Evolutionary conservation across 169 alveolate genomes (phyloP), one percentile per base, ranked within the genome.

Genomic region (Nephromyces sp.): DNA sequence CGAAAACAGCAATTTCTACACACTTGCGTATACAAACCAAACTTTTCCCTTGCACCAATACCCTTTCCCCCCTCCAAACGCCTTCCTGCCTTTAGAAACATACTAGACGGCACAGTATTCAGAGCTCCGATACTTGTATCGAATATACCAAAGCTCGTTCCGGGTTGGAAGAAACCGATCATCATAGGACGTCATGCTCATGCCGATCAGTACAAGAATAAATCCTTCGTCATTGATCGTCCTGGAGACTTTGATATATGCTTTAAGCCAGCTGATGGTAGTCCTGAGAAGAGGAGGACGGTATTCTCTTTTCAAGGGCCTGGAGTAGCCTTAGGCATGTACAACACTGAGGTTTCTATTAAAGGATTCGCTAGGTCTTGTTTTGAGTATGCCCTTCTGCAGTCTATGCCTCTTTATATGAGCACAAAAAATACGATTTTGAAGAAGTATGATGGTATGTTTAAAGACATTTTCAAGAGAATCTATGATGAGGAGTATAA

Each of bases 191-290:
- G 98, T 68, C 98, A 95, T 75, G 97, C 97, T 6, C 90, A 85
- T 80, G 98, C 96, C 28, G 98, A 95, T 83, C 94, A 94, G 90
- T 95, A 95, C 90, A 91, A 85, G 79, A 93, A 94, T n/a, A 75
- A 30, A 85, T 81, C 75, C 81, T 90, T 21, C 71, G 80, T 68
- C 24, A 32, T 69, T 32, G 72, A 67, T 0, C 69, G 67, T 25
- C 82, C 82, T 30, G 82, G 82, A 4, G 31, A 8, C 22, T 75
- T 75, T 65, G 52, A 71, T n/a, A 75, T 75, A 21, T 43, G 51
- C 24, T 75, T 75, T 33, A 68, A 52, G 25, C 76, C 76, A 6
- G 5, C 3, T 0, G 34, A 21, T 3, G 70, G 74, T 6, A 67
- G 74, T 27, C 32, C 22, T 28, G 3, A 30, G 28, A 66, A 30